These are phyloP conservation scores for Mycena sp. DNA, from an alignment of 1,284 basidiomycete genomes.

Conservation along the genomic window DNA sequence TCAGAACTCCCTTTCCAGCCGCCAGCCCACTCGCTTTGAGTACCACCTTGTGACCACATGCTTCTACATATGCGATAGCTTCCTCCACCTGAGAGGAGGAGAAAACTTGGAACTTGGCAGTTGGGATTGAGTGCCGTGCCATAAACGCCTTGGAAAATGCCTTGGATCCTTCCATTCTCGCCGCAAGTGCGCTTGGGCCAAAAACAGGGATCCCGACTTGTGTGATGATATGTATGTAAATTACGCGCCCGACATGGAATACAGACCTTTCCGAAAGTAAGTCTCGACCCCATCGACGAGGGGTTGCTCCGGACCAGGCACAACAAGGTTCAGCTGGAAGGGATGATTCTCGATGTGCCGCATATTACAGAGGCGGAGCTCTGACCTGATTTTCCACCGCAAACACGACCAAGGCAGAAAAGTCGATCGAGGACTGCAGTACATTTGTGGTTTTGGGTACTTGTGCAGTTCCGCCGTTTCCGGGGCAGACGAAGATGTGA, in stretches of 20 bases:
- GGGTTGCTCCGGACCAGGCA: conserved; percentile 97
- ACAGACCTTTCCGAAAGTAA: conserved; percentile 87
- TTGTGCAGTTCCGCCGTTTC: conserved; percentile 89
- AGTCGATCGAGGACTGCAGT: conserved; percentile 64
- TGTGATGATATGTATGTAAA: conserved; percentile 25
- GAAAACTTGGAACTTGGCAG: conserved; percentile 89
- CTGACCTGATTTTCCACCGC: conserved; percentile 75
- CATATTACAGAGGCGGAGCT: conserved; percentile 4
- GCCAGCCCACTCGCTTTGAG: conserved; percentile 97
- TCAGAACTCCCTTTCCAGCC: conserved; percentile 95
- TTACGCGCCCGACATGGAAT: conserved; percentile 20
- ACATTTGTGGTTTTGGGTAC: conserved; percentile 82
- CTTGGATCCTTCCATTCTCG: conserved; percentile 98
- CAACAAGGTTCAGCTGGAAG: conserved; percentile 80
- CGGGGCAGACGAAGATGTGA: conserved; percentile 89
- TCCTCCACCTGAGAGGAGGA: conserved; percentile 74
- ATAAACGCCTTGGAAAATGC: conserved; percentile 98
- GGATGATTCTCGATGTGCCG: conserved; percentile 9
- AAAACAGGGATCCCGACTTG: conserved; percentile 95
- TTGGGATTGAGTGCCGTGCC: conserved; percentile 93
- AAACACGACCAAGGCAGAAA: conserved; percentile 74
- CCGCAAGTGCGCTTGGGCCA: conserved; percentile 90
- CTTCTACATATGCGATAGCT: conserved; percentile 81
- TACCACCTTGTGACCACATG: conserved; percentile 83
- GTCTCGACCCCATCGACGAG: conserved; percentile 96